These are phyloP conservation scores for Tylopilus felleus DNA, from an alignment of 768 basidiomycete species.

Conservation along the genomic window DNA sequence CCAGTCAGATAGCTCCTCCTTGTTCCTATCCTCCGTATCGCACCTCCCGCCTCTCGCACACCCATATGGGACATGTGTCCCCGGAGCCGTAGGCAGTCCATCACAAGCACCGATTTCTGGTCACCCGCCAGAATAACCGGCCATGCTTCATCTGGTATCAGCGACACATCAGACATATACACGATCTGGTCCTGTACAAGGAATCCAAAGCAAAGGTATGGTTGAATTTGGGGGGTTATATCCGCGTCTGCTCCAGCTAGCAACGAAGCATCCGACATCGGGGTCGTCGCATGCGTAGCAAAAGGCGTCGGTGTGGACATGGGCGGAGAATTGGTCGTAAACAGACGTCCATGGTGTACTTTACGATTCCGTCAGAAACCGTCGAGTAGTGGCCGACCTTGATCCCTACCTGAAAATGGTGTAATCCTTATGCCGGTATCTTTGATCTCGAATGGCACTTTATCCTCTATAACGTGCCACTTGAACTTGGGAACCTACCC, in stretches of 20 bases:
- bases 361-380: conserved; percentile 5
- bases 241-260: conserved; percentile 14
- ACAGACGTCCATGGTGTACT: conserved; percentile 77
- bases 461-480: conserved; percentile 78
- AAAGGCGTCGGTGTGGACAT: conserved; percentile 43
- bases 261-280: conserved; percentile 31
- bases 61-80: conserved; percentile 81
- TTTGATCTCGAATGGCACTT: conserved; percentile 61
- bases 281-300: no score
- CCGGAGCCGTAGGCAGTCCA: conserved; percentile 70
- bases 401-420: conserved; percentile 58
- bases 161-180: conserved; percentile 82
- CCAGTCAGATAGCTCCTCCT: conserved; percentile 68
- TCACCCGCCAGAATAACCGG: conserved; percentile 35
- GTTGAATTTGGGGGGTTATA: conserved; percentile 35
- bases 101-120: conserved; percentile 52
- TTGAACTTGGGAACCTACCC: conserved; percentile 73
- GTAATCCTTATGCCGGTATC: conserved; percentile 60
- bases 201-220: conserved; percentile 69
- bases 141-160: conserved; percentile 77
- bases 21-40: conserved; percentile 57
- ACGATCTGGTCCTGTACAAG: conserved; percentile 60
- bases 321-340: conserved; percentile 40
- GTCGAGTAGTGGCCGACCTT: neutral
- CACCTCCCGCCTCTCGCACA: conserved; percentile 54